phyloP scores from a whole-genome alignment of 805 yeast species.

The Saccharomycopsis malanga region DNA sequence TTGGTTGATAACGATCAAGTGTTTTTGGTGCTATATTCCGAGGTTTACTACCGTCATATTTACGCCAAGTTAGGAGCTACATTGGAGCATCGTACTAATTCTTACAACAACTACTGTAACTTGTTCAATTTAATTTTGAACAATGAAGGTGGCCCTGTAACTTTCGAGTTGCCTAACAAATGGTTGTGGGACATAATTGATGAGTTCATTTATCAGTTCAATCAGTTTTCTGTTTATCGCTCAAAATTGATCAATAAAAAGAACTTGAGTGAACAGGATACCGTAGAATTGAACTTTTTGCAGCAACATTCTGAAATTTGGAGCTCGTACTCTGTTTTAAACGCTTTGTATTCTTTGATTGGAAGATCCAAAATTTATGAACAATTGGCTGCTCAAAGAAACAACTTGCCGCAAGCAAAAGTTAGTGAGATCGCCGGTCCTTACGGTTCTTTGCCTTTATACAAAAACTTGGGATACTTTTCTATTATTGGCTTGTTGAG shows the following conservation, averaged over 20 bases:
- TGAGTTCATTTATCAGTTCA: slow-evolving; percentile 46
- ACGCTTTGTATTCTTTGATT: slow-evolving; percentile 41
- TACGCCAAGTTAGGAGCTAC: slow-evolving; percentile 39
- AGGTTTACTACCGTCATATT: slow-evolving; percentile 44
- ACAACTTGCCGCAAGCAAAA: slow-evolving; percentile 15
- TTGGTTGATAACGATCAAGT: slow-evolving; percentile 39
- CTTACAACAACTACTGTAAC: slow-evolving; percentile 43
- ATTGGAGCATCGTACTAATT: slow-evolving; percentile 38
- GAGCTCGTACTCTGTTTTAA: slow-evolving; percentile 41
- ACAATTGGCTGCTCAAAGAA: slow-evolving; percentile 32
- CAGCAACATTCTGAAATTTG: slow-evolving; percentile 36
- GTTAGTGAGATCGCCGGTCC: slow-evolving; percentile 34
- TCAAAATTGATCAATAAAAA: slow-evolving; percentile 31
- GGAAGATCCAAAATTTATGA: slow-evolving; percentile 36
- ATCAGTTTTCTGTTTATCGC: slow-evolving; percentile 37
- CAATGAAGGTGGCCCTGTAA: slow-evolving; percentile 36
- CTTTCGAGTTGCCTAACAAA: slow-evolving; percentile 39
- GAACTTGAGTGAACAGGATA: slow-evolving; percentile 25
- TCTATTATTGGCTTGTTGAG: slow-evolving; percentile 42
- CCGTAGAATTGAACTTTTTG: slow-evolving; percentile 32
- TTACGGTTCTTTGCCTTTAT: slow-evolving; percentile 36
- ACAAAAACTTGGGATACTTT: slow-evolving; percentile 42
- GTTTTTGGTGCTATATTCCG: slow-evolving; percentile 40
- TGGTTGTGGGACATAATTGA: slow-evolving; percentile 50
- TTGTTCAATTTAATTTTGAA: slow-evolving; percentile 40